These are phyloP conservation scores for Phoma herbarum DNA, from an alignment of 2,329 filamentous ascomycete genomes.

Conservation along the genomic window DNA sequence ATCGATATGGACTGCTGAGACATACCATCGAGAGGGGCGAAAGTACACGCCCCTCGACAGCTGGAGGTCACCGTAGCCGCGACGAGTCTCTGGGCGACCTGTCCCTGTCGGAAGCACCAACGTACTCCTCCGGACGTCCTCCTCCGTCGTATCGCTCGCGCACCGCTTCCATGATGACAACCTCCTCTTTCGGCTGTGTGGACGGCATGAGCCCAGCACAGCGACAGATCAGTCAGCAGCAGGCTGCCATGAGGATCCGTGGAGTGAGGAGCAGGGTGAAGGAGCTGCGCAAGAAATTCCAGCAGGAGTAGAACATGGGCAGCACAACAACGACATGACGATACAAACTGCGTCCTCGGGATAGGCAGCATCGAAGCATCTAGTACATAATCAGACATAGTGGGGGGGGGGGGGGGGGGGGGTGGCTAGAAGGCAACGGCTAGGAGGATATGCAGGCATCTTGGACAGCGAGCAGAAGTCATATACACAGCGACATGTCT, in stretches of 20 bases:
- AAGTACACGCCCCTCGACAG: constrained; percentile 27
- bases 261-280: constrained; percentile 42
- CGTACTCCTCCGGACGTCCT: constrained; percentile 43
- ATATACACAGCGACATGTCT: not conserved
- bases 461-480: not conserved
- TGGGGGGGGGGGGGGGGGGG: no score
- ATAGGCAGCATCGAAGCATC: not conserved
- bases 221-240: constrained; percentile 39
- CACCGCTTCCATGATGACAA: constrained; percentile 40
- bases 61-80: constrained; percentile 24
- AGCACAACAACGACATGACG: not conserved
- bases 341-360: not conserved
- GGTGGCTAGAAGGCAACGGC: no score
- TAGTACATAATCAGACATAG: not conserved
- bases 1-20: constrained; percentile 26
- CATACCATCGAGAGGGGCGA: constrained; percentile 20
- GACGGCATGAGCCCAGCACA: constrained; percentile 44
- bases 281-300: constrained; percentile 27
- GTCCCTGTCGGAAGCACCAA: constrained; percentile 46
- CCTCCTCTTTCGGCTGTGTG: constrained; percentile 49
- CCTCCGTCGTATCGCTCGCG: constrained; percentile 49
- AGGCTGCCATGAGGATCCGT: constrained; percentile 27
- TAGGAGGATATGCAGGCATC: not conserved
- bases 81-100: constrained; percentile 45
- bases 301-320: constrained; percentile 21